Evolutionary conservation across 2,329 filamentous ascomycete species (phyloP).

Genomic region (Aspergillus japonicus): DNA sequence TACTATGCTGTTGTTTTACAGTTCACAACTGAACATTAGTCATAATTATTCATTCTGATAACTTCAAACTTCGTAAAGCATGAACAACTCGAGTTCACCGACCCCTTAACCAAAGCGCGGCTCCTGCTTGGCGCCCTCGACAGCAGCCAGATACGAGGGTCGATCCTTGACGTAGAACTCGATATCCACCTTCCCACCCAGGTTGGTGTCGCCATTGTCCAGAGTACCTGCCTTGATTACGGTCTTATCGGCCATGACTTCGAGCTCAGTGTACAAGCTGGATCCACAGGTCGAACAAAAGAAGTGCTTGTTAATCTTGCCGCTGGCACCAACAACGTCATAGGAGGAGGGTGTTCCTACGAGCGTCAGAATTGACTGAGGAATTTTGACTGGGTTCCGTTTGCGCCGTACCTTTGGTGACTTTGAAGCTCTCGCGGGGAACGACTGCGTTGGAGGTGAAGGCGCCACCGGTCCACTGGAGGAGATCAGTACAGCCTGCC

Average conservation of each 20-base stretch:
- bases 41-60: not conserved
- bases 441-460: constrained; percentile 57
- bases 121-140: constrained; percentile 52
- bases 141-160: constrained; percentile 43
- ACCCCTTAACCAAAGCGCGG: constrained; percentile 21
- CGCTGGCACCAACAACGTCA: constrained; percentile 49
- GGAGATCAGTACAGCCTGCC: not conserved
- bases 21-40: accelerated
- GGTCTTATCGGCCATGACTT: constrained; percentile 53
- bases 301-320: constrained; percentile 57
- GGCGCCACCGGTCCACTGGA: constrained; percentile 52
- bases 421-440: constrained; percentile 46
- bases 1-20: no score
- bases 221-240: constrained; percentile 54
- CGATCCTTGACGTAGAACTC: constrained; percentile 57
- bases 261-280: constrained; percentile 53
- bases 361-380: no score
- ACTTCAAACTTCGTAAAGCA: not conserved
- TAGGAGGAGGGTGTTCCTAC: constrained; percentile 50
- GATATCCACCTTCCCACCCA: constrained; percentile 46
- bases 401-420: constrained; percentile 47
- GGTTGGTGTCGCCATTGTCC: constrained; percentile 49
- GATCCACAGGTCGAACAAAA: constrained; percentile 56
- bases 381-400: not conserved
- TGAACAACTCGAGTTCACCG: not conserved